Percentiles rank a stretch among this genome's conserved stretches.
phyloP scores from a whole-genome alignment of 2,329 filamentous ascomycete genomes.

The Chalaropsis ovoidea region DNA sequence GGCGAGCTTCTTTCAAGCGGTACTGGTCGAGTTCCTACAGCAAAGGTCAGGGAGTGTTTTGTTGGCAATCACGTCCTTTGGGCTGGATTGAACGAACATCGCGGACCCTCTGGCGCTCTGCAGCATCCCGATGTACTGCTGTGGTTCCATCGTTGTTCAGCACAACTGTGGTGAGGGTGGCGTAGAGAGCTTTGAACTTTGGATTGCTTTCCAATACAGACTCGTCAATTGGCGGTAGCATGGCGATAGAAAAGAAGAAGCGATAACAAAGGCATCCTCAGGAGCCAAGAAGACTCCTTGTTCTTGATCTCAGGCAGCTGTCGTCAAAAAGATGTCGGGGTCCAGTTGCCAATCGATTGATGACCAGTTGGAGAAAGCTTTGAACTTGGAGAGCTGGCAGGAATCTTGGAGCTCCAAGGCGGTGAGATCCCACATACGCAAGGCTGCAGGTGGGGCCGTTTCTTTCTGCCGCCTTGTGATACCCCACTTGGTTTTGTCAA shows the following conservation, averaged over 20 bases:
- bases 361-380: background rate
- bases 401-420: background rate
- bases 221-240: slow-evolving; percentile 51
- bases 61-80: background rate
- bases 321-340: background rate
- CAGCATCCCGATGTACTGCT: slow-evolving; percentile 41
- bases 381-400: background rate
- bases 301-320: background rate
- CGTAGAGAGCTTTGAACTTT: slow-evolving; percentile 50
- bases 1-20: slow-evolving; percentile 41
- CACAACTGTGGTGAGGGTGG: slow-evolving; percentile 43
- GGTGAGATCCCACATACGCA: background rate
- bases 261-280: background rate
- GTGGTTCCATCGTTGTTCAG: slow-evolving; percentile 51
- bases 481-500: background rate
- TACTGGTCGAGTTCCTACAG: slow-evolving; percentile 41
- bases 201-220: slow-evolving; percentile 47
- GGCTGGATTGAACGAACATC: slow-evolving; percentile 34
- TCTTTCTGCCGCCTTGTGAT: background rate
- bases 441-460: background rate
- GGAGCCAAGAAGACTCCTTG: background rate
- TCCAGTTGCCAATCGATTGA: background rate
- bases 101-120: slow-evolving; percentile 41
- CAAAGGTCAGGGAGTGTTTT: background rate
- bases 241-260: slow-evolving; percentile 29